Evolutionary conservation across 495 filamentous ascomycete genomes (phyloP).

Genomic region (Podospora pseudopauciseta): DNA sequence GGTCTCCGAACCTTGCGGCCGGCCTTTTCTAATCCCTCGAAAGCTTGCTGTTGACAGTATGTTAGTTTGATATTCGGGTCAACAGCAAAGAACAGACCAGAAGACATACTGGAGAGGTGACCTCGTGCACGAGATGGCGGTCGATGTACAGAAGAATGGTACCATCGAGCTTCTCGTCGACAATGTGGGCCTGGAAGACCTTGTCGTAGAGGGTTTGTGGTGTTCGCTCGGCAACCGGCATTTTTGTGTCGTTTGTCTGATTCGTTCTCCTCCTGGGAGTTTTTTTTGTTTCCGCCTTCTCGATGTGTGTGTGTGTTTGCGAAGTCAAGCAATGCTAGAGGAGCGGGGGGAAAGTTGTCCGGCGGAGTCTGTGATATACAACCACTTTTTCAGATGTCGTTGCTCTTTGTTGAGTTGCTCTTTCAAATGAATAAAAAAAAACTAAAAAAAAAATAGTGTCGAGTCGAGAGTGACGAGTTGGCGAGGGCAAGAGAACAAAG

Average conservation of each 20-base stretch:
- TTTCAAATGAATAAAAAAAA: too few species aligned
- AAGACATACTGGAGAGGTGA: conserved; percentile 75
- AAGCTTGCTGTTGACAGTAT: conserved; percentile 67
- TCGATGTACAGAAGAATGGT: conserved; percentile 93
- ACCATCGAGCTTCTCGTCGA: conserved; percentile 89
- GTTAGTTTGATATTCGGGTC: background rate
- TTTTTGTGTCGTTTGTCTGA: conserved; percentile 39
- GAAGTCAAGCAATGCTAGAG: background rate
- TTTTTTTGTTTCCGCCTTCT: background rate
- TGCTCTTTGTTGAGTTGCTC: background rate
- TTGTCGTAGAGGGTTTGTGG: conserved; percentile 97
- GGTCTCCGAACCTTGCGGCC: conserved; percentile 82
- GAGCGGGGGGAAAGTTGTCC: background rate
- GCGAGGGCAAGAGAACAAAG: background rate
- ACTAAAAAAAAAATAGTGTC: too few species aligned
- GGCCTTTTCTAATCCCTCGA: conserved; percentile 88
- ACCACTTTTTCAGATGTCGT: background rate
- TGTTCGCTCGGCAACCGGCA: conserved; percentile 73
- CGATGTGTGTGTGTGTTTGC: background rate
- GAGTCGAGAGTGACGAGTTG: background rate
- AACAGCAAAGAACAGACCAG: background rate
- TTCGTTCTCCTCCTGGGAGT: conserved; percentile 5
- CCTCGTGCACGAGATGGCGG: conserved; percentile 95
- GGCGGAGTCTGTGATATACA: background rate
- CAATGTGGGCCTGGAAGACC: conserved; percentile 88